Evolutionary conservation across 768 basidiomycete genomes (phyloP), one percentile per base, ranked within the genome.

Genomic region (Phanerochaete carnosa): DNA sequence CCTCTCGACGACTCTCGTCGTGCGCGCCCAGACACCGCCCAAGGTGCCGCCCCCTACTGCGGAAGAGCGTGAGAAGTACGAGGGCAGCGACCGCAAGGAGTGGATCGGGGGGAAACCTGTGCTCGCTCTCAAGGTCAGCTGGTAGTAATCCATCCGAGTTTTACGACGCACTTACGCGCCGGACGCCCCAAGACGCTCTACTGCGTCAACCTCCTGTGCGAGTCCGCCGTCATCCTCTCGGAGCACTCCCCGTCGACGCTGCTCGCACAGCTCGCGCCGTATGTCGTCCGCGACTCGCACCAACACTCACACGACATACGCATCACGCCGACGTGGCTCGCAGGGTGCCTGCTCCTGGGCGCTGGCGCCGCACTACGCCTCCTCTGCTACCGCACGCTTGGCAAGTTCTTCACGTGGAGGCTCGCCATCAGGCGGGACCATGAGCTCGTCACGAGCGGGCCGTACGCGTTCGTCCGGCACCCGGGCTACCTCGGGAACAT

Each of bases 401-500:
- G 71, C 13, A 57, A 59, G 9, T 52, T 62, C 61, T 73, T 72
- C 67, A 73, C 71, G 19, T 69, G 66, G 64, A 63, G 70, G 45
- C 56, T 73, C n/a, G 57, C 69, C 22, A 47, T 73, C 7, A 59
- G 58, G 32, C 52, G 66, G 15, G 63, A 63, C 37, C 72, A 73
- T 47, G 57, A 45, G 45, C 66, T 73, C n/a, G 58, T 72, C 22
- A 72, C 70, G 16, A 30, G 22, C 22, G 71, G 71, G 9, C 72
- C 71, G 39, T 73, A 73, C 63, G 50, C 66, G 23, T 22, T 68
- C 56, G 71, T 73, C 1, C 67, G 72, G 15, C 72, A 73, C 57
- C 72, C 72, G 7, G 35, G 55, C 60, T 73, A 73, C 63, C 16
- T 49, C 23, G 56, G 45, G 45, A 57, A 32, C 30, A n/a, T 11